phyloP scores from a whole-genome alignment of 768 basidiomycete species.

The Fistulinella prunicolor region DNA sequence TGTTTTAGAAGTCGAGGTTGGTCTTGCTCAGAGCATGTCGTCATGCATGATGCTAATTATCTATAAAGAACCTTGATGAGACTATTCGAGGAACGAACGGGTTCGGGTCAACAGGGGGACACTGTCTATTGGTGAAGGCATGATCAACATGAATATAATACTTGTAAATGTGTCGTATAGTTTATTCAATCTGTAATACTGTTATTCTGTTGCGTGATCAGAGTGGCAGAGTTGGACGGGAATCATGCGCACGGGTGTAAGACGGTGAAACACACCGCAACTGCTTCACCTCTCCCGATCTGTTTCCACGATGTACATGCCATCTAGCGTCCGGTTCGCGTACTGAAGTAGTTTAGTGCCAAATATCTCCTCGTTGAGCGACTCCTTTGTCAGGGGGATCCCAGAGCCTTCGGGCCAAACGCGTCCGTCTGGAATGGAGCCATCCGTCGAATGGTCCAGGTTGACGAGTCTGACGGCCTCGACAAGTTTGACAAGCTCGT shows the following conservation, averaged over 20 bases:
- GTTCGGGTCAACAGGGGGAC: constrained; percentile 95
- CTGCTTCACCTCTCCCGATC: constrained; percentile 26
- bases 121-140: constrained; percentile 41
- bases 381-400: constrained; percentile 26
- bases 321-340: constrained; percentile 45
- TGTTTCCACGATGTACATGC: constrained; percentile 62
- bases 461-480: constrained; percentile 75
- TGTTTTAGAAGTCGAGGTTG: constrained; percentile 79
- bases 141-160: constrained; percentile 2
- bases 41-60: constrained; percentile 1
- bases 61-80: constrained; percentile 70
- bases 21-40: background rate
- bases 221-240: too few species aligned
- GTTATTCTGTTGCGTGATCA: too few species aligned
- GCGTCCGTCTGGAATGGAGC: constrained; percentile 38
- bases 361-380: constrained; percentile 24
- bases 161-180: too few species aligned
- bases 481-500: constrained; percentile 71
- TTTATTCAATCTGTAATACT: too few species aligned
- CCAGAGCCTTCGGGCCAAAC: constrained; percentile 41
- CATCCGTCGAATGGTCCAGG: constrained; percentile 26
- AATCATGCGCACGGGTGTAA: too few species aligned
- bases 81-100: constrained; percentile 83
- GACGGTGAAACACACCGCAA: too few species aligned
- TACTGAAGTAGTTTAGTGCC: constrained; percentile 49